A percentile compares a stretch with the other conserved stretches of the same genome.
Conservation (phyloP, 176 grass and related monocot species). For the Hsuehochloa calcarea region DNA sequence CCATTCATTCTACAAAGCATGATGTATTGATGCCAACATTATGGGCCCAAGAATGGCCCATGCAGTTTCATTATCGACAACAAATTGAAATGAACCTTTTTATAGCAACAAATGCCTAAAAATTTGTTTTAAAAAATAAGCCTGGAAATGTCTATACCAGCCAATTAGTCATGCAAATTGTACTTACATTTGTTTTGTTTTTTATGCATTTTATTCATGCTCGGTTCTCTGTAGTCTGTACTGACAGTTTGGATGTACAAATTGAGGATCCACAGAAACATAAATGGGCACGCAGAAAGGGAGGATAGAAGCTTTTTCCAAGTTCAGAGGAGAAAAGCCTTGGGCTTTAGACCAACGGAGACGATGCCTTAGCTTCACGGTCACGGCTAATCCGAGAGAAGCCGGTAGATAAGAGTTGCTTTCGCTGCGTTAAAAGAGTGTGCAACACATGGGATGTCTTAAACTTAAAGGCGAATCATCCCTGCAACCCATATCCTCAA, state of each 20-base stretch:
- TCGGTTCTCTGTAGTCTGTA: neutral
- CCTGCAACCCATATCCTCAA: neutral
- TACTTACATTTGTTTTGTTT: neutral
- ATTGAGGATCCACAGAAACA: neutral
- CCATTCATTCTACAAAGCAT: no score
- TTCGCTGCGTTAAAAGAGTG: constrained; percentile 4
- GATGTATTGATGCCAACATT: neutral
- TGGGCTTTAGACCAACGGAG: neutral
- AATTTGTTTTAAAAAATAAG: neutral
- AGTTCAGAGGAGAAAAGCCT: neutral
- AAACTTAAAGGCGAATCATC: neutral
- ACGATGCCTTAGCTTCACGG: neutral
- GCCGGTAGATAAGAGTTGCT: constrained; percentile 31
- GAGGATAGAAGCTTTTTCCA: neutral
- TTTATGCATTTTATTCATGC: neutral
- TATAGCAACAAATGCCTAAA: neutral
- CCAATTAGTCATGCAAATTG: neutral
- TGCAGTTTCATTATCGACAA: neutral
- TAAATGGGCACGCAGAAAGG: neutral
- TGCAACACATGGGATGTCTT: neutral
- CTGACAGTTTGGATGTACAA: neutral
- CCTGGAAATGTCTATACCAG: neutral
- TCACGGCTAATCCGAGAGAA: constrained; percentile 38
- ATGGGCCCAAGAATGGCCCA: neutral
- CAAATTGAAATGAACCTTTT: neutral